Base-by-base conservation (phyloP, 2,329 filamentous ascomycete genomes). In the Neonectria sp. region DNA sequence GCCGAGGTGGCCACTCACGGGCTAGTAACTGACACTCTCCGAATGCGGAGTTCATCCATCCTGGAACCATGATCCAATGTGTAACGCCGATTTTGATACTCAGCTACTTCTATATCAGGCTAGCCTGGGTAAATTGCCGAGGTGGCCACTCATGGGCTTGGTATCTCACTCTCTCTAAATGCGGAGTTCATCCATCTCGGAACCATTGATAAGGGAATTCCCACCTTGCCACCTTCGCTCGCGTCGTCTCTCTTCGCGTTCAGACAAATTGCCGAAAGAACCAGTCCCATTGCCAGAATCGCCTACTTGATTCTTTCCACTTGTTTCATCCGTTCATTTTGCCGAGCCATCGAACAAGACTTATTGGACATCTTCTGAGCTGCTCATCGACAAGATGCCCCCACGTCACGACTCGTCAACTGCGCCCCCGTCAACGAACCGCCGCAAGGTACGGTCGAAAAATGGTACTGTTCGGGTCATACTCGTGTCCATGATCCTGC, bases 391-490 rank as follows among this genome's bases (percentile, higher is more conserved):
- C 15, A 24, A 12, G 17, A 31, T 17, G 49, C 51, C 40, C 15
- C 49, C 12, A 6, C 12, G 31, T 40, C 21, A 58, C 51, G 60
- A 67, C 43, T 71, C 65, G 61, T 60, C 64, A 17, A 53, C 17
- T 45, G 15, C 37, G 21, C 48, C 60, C 61, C 21, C 55, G 55
- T 37, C 29, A 27, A 52, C 70, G 37, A 60, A 63, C 60, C 64
- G 60, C 53, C 69, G 67, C 51, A 73, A 68, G 55, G 59, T 58
- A 43, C 62, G 72, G 25, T 74, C 72, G 3, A 74, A 71, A 52
- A 74, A 74, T 37, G 72, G 72, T 74, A 58, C 3, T 33, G 24
- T n/a, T 33, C 48, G 4, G 35, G 13, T 11, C 6, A 24, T 31
- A 4, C 45, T 55, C 15, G n/a, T 11, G 64, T 13, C 6, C 46